Percentiles rank a stretch among this genome's conserved stretches.
Conservation (phyloP, 805 yeast genomes). For the Yarrowia sp. region DNA sequence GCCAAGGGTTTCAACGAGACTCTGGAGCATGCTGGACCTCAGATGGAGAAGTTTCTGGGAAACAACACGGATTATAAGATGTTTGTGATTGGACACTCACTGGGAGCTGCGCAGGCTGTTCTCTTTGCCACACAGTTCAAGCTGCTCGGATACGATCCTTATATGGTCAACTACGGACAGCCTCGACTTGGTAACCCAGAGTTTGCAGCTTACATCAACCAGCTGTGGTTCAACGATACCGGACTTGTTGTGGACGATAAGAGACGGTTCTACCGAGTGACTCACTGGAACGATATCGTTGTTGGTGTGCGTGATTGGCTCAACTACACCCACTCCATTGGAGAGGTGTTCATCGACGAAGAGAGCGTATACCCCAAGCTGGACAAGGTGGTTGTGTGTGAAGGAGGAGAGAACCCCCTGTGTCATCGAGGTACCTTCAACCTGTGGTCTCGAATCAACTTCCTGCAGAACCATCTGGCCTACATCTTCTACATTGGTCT, state of each 20-base stretch:
- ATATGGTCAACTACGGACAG: conserved; percentile 15
- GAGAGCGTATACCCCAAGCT: background rate
- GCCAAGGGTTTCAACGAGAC: conserved; percentile 21
- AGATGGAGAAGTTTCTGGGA: background rate
- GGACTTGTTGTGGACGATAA: background rate
- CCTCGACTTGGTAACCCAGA: conserved; percentile 21
- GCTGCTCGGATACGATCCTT: conserved; percentile 19
- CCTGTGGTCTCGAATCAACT: conserved; percentile 12
- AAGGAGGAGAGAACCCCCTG: conserved; percentile 40
- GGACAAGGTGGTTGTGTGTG: conserved; percentile 1
- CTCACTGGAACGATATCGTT: conserved; percentile 27
- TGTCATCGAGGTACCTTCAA: conserved; percentile 33
- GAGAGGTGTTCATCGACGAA: conserved; percentile 13
- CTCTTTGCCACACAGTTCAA: conserved; percentile 19
- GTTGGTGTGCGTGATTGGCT: conserved; percentile 20
- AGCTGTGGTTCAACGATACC: conserved; percentile 23
- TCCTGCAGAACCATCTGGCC: conserved; percentile 30
- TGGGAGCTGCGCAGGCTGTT: conserved; percentile 33
- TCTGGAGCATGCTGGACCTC: background rate
- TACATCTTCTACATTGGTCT: conserved; percentile 33
- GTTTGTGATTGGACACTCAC: conserved; percentile 23
- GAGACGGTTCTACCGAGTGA: conserved; percentile 16
- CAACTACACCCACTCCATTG: conserved; percentile 26
- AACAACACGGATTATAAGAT: conserved; percentile 30
- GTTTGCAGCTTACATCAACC: conserved; percentile 22